phyloP scores from a whole-genome alignment of 768 basidiomycete species.

The Podaxis sp. region DNA sequence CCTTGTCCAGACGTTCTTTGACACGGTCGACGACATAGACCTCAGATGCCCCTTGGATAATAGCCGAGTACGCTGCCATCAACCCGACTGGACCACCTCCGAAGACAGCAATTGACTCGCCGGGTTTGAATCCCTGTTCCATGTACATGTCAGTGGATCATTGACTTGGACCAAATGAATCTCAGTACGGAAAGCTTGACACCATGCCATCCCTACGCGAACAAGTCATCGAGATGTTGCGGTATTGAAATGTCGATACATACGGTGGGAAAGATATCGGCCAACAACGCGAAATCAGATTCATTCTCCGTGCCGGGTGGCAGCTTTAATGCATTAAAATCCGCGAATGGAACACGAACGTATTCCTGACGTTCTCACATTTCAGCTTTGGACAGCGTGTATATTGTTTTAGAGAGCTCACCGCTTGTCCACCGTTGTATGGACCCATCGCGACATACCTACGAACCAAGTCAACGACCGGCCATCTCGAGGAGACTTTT shows the following conservation, averaged over 20 bases:
- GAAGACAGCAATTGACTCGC: constrained; percentile 52
- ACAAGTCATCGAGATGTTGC: not conserved
- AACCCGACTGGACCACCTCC: constrained; percentile 55
- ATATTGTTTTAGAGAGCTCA: constrained; percentile 20
- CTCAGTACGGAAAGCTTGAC: constrained; percentile 41
- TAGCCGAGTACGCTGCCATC: constrained; percentile 57
- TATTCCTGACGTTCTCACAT: constrained; percentile 39
- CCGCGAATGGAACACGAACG: constrained; percentile 54
- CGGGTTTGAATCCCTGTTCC: constrained; percentile 40
- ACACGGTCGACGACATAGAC: constrained; percentile 59
- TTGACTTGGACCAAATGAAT: not conserved
- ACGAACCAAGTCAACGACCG: not conserved
- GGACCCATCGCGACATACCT: constrained; percentile 60
- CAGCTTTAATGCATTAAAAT: constrained; percentile 52
- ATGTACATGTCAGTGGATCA: not conserved
- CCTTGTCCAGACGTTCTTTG: constrained; percentile 49
- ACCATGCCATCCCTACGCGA: constrained; percentile 48
- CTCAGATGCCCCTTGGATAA: constrained; percentile 48
- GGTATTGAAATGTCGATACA: constrained; percentile 7
- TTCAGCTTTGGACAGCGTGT: not conserved
- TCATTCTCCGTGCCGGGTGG: constrained; percentile 53
- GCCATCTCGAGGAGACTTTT: not conserved
- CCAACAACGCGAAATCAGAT: constrained; percentile 52
- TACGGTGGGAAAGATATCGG: constrained; percentile 57
- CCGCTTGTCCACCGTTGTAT: constrained; percentile 52